phyloP scores from a whole-genome alignment of 2,329 filamentous ascomycete species.

The Penicillium sp. region DNA sequence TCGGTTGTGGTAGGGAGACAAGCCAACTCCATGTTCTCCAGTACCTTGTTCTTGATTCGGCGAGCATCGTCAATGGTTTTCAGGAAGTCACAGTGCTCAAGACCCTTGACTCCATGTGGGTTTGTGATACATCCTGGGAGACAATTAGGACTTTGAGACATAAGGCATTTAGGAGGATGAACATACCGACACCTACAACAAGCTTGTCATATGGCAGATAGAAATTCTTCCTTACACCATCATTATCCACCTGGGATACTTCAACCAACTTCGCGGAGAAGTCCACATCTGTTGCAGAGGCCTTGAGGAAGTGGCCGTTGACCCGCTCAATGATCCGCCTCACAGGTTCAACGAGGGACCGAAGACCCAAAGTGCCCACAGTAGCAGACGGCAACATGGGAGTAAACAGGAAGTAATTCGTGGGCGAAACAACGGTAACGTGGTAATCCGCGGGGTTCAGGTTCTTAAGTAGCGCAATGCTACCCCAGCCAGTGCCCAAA shows the following conservation, averaged over 20 bases:
- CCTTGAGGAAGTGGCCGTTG: conserved; percentile 86
- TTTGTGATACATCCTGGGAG: conserved; percentile 78
- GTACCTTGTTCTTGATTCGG: conserved; percentile 81
- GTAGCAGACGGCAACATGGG: conserved; percentile 97
- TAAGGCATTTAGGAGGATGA: background rate
- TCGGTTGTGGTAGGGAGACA: conserved; percentile 92
- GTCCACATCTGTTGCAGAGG: conserved; percentile 82
- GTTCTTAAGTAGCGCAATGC: conserved; percentile 86
- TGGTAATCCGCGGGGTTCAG: conserved; percentile 91
- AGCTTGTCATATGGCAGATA: conserved; percentile 98
- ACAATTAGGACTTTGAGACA: conserved; percentile 6
- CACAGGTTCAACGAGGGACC: conserved; percentile 91
- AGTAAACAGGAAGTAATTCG: conserved; percentile 97
- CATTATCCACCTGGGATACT: conserved; percentile 69
- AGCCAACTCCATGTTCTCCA: conserved; percentile 85
- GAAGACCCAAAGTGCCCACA: conserved; percentile 87
- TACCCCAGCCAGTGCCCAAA: conserved; percentile 92
- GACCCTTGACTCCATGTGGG: conserved; percentile 89
- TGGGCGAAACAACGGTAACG: conserved; percentile 89
- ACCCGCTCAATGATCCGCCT: conserved; percentile 77
- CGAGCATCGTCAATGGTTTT: conserved; percentile 95
- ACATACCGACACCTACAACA: conserved; percentile 76
- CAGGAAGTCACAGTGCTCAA: conserved; percentile 91
- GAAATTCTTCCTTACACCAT: conserved; percentile 76
- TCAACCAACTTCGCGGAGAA: conserved; percentile 92